Conservation (phyloP, 768 basidiomycete genomes). For the Tylopilus subfusipes region DNA sequence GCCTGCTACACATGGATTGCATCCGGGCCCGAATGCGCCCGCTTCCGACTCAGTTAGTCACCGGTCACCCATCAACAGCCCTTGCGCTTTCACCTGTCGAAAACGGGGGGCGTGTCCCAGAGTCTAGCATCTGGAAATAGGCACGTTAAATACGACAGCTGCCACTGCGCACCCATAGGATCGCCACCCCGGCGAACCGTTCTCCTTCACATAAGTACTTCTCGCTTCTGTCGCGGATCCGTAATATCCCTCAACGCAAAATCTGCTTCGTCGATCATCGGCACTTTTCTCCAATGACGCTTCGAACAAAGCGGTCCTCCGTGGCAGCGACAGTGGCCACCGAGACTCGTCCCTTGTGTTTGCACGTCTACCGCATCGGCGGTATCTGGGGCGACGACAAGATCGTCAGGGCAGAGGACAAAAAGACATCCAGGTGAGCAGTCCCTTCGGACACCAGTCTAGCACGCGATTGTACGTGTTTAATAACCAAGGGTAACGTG, state of each 20-base stretch:
- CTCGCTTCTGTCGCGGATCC: not conserved
- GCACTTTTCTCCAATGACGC: no score
- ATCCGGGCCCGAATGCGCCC: not conserved
- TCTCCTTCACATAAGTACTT: not conserved
- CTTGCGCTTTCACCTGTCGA: not conserved
- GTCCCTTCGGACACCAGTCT: not conserved
- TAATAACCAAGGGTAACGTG: no score
- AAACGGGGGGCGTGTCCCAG: not conserved
- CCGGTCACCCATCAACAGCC: not conserved
- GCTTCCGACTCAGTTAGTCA: not conserved
- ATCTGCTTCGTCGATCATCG: not conserved
- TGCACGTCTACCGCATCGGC: constrained; percentile 30
- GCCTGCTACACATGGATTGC: not conserved
- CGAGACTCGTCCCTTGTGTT: constrained; percentile 10
- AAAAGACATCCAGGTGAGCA: constrained; percentile 24
- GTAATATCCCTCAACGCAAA: not conserved
- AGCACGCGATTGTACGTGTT: no score
- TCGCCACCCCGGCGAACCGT: not conserved
- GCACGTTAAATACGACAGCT: not conserved
- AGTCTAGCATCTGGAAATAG: not conserved
- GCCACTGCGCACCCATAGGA: not conserved
- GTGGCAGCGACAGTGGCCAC: not conserved
- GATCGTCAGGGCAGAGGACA: constrained; percentile 27
- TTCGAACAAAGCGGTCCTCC: not conserved
- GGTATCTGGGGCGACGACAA: constrained; percentile 29